phyloP scores from a whole-genome alignment of 169 alveolate species.

The Cryptosporidium meleagridis region DNA sequence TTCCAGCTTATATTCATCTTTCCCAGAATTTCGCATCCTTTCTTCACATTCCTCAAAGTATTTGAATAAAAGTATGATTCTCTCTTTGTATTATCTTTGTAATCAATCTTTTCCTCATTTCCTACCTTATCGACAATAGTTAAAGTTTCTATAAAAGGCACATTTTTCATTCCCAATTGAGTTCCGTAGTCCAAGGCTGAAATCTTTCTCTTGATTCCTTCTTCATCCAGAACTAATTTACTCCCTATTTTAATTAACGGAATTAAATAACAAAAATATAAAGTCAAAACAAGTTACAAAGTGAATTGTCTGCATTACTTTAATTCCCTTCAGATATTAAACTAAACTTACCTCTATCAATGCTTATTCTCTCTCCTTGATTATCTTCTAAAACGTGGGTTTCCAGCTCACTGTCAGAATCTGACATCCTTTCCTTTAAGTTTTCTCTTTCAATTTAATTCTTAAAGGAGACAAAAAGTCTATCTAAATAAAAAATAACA shows the following conservation, averaged over 20 bases:
- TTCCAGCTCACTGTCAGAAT: constrained; percentile 70
- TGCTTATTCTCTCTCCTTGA: neutral
- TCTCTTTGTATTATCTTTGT: constrained; percentile 34
- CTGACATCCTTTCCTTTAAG: neutral
- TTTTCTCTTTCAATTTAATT: neutral
- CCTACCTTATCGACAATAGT: neutral
- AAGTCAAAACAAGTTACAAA: neutral
- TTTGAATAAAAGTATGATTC: constrained; percentile 39
- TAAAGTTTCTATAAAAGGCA: constrained; percentile 60
- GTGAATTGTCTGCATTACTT: neutral
- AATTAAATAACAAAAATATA: neutral
- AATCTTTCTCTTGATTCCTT: constrained; percentile 13
- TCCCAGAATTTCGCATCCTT: constrained; percentile 10
- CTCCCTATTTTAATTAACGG: neutral
- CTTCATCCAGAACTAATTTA: constrained; percentile 22
- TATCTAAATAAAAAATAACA: neutral
- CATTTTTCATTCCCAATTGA: constrained; percentile 19
- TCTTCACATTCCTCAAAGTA: constrained; percentile 45
- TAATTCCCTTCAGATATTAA: neutral
- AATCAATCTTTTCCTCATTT: constrained; percentile 25
- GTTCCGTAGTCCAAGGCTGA: neutral
- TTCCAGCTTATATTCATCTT: constrained; percentile 40
- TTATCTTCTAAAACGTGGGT: constrained; percentile 39
- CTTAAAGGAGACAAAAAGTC: neutral
- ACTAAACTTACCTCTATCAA: constrained; percentile 22